Evolutionary conservation across 306 rosid genomes (phyloP), one percentile per base, ranked within the genome.

Genomic region (Casuarina equisetifolia): DNA sequence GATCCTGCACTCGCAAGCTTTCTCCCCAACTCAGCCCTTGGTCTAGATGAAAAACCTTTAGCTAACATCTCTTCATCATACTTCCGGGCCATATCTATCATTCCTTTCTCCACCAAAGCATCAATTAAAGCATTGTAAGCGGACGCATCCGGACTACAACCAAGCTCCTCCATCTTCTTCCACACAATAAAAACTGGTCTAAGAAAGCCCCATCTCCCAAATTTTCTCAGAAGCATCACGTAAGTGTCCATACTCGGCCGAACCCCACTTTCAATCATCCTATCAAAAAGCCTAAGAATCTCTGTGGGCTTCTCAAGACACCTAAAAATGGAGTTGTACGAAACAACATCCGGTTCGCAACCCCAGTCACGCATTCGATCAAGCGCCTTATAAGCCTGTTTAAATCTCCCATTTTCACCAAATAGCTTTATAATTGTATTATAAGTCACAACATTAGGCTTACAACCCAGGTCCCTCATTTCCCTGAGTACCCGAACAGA

Each of bases 151-250:
- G 97, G 97, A 81, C 98, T 89, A 72, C 92, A 92, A 8, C 96
- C 97, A 52, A 91, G 86, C 59, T 86, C 82, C 70, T 87, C 81
- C 97, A 92, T 89, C 84, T 76, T 91, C 72, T 89, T 80, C 97
- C 98, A 95, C 64, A 91, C 86, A 3, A 87, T 13, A 75, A 89
- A 88, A 73, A 91, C 91, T 12, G 92, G 92, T 51, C 97, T 81
- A 20, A 92, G 93, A 83, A 92, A 95, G 13, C 97, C 98, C 98
- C 98, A 92, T 77, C 96, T 87, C 70, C 91, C 92, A 82, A 95
- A 92, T 81, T 89, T 91, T 88, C 88, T 87, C 84, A 95, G 82
- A 61, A 95, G 90, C 97, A 95, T 88, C 78, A 95, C 96, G 53
- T 82, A 91, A 0, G 98, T 95, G 64, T 92, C 97, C 88, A 81